Base-by-base conservation (phyloP, 345 rosid genomes). In the Salix purpurea region DNA sequence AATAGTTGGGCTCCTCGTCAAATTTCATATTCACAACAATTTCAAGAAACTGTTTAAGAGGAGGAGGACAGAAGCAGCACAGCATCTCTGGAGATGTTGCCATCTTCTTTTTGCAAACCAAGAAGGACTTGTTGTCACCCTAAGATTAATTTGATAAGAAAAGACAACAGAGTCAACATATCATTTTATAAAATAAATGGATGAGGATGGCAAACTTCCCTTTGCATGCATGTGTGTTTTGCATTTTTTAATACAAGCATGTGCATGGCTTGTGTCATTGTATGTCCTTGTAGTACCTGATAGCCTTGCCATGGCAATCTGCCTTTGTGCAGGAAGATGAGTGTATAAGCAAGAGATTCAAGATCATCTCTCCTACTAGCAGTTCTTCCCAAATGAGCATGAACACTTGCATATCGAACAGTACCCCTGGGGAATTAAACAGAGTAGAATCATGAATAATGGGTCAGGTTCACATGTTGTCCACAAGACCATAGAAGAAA, bases 271-370 rank as follows among this genome's bases (percentile, higher is more conserved):
- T 2, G 14, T 39, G 67, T 1, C 10, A 50, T 36, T 21, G 62
- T 14, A 28, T 36, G 24, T 26, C 26, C 13, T 1, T 18, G 30
- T 11, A 28, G 37, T 40, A 81, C 84, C 84, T 81, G 84, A 66
- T 81, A 81, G 62, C 84, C 84, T 70, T 81, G 84, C 84, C 84
- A 81, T 65, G 84, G 84, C 84, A 81, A 64, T 74, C 84, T 81
- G 67, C 84, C 84, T 50, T 78, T 80, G 71, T 81, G 81, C 19
- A 81, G 78, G 61, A 81, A 81, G 69, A 81, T 81, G 4, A 81
- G 81, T 6, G 84, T 81, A 71, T 81, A 81, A 26, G 84, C 81
- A 28, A 81, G 76, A 69, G 84, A 81, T 77, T 81, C 84, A 32
- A 81, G 81, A 56, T 81, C 84, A 81, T 81, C 84, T 62, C 84